Base-by-base conservation (phyloP, 768 basidiomycete genomes). In the Fomitopsis serialis region DNA sequence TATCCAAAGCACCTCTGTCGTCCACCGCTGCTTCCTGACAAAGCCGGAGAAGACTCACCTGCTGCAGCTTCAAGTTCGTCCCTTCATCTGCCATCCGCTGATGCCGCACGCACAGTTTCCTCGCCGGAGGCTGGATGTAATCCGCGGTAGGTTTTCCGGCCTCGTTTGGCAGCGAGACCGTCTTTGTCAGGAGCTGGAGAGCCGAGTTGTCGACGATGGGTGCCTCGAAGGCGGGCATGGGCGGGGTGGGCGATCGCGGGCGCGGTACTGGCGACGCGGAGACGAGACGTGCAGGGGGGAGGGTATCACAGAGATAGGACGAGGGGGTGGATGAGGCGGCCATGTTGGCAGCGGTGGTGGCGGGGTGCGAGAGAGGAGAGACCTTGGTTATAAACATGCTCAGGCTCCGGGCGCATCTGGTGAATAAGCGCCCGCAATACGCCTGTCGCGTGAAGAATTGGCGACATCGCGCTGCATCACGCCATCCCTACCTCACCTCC, bases 11-110 rank as follows among this genome's bases (percentile, higher is more conserved):
- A 15, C 37, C 15, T 40, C 37, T 15, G 15, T 15, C 15, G 37
- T 15, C 37, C 15, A 15, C 37, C 4, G 15, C 8, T 8, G 37
- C 37, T 19, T 7, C 15, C 37, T 17, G 37, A 7, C 4, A 19
- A 19, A 19, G 19, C 37, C 19, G 40, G n/a, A n/a, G n/a, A 54
- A 53, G 22, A 70, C 82, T 62, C 56, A 92, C 95, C 76, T 87
- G 84, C 69, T 98, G 96, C 7, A 98, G 78, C 73, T 87, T 93
- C 55, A 91, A 73, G 68, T 90, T 97, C 22, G 89, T 94, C 13
- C 92, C 92, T 70, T 96, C 85, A 73, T 98, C 93, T 5, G 96
- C 96, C 85, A 96, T 98, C 45, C 95, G 80, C 72, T 95, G 91
- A 70, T 98, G 96, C 29, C 95, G 73, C 5, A 94, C 85, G 66